A percentile compares a stretch with the other conserved stretches of the same genome.
Evolutionary conservation across 2,329 filamentous ascomycete species (phyloP).

Genomic region (Apiospora rasikravindrae): DNA sequence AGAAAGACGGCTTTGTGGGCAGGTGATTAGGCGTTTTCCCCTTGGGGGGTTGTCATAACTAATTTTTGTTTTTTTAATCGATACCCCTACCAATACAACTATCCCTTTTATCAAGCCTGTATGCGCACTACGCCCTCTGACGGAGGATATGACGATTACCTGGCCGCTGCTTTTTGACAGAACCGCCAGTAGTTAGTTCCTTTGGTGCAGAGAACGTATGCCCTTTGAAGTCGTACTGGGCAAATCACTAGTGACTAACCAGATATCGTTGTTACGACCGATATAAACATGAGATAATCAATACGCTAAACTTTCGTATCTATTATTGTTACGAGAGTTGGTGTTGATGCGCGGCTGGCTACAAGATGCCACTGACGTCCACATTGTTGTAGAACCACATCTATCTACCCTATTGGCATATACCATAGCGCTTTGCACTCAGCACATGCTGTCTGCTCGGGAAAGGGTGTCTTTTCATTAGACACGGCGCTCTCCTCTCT

Average conservation of each 20-base stretch:
- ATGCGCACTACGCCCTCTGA: background rate
- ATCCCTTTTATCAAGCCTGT: background rate
- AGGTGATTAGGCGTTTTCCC: background rate
- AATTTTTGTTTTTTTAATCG: background rate
- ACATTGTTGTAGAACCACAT: background rate
- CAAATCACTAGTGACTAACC: background rate
- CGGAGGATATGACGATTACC: background rate
- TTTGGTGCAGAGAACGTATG: no score
- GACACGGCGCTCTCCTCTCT: background rate
- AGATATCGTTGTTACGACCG: background rate
- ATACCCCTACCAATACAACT: conserved; percentile 6
- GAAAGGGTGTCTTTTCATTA: background rate
- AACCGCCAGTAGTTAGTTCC: background rate
- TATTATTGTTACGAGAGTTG: background rate
- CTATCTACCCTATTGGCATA: background rate
- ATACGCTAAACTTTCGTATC: background rate
- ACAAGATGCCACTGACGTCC: background rate
- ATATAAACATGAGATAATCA: background rate
- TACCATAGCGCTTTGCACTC: background rate
- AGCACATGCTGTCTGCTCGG: background rate
- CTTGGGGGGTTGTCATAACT: background rate
- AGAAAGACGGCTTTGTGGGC: background rate
- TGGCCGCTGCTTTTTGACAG: background rate
- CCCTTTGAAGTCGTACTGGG: background rate
- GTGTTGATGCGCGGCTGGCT: background rate